A percentile compares a stretch with the other conserved stretches of the same genome.
phyloP scores from a whole-genome alignment of 2,329 filamentous ascomycete genomes.

The Arachnopeziza araneosa region DNA sequence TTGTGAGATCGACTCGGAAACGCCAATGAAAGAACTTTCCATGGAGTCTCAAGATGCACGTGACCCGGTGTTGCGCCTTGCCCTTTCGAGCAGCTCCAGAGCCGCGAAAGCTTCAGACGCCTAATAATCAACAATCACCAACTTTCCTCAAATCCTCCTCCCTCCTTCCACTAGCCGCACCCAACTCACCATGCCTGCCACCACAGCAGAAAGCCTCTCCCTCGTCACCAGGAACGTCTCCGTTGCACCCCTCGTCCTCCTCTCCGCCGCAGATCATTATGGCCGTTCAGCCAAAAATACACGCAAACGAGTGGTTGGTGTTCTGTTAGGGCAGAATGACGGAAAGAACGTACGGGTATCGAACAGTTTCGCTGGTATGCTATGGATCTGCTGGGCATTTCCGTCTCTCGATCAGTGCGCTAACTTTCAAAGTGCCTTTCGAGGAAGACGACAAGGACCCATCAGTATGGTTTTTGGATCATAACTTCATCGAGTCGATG shows the following conservation, averaged over 20 bases:
- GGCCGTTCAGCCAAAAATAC: conserved; percentile 88
- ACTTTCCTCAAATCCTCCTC: conserved; percentile 9
- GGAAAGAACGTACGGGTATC: conserved; percentile 95
- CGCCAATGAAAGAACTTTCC: too few relatives aligned
- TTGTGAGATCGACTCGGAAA: neutral
- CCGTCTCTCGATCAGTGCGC: neutral
- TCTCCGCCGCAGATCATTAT: conserved; percentile 97
- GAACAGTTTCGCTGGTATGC: conserved; percentile 91
- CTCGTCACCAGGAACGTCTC: conserved; percentile 93
- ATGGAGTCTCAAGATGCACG: conserved; percentile 1
- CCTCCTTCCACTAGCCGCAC: conserved; percentile 10
- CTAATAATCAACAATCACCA: conserved; percentile 15
- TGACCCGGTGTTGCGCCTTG: conserved; percentile 10
- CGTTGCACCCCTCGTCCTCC: conserved; percentile 93
- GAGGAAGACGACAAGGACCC: conserved; percentile 99
- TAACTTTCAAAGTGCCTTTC: conserved; percentile 68
- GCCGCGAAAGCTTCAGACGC: conserved; percentile 22
- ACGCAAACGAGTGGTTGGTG: conserved; percentile 83
- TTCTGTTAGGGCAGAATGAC: conserved; percentile 91
- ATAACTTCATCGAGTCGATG: conserved; percentile 99
- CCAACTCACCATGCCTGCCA: conserved; percentile 73
- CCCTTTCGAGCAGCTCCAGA: conserved; percentile 13
- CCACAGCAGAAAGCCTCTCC: conserved; percentile 91
- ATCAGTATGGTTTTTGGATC: conserved; percentile 97
- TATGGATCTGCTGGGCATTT: neutral